These are phyloP conservation scores for Russula dissimulans DNA, from an alignment of 768 basidiomycete species.

Conservation along the genomic window DNA sequence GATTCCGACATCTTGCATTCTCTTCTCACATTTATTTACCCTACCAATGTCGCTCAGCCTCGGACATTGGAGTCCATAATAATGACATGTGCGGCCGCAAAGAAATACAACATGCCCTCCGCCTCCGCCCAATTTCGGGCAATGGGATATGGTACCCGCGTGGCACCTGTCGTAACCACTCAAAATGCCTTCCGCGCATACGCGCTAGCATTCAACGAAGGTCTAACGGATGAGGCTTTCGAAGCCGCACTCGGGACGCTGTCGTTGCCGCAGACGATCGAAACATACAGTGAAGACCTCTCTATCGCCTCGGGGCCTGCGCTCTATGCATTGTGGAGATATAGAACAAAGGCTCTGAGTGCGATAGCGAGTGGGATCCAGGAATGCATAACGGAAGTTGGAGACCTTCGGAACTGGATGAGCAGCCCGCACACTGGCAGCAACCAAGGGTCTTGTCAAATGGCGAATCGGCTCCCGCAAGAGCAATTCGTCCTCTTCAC, in stretches of 20 bases:
- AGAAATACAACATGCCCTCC: conserved; percentile 1
- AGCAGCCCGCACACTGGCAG: background rate
- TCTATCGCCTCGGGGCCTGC: background rate
- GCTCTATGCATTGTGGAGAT: background rate
- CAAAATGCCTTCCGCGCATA: conserved; percentile 2
- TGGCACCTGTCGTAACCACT: background rate
- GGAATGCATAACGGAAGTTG: background rate
- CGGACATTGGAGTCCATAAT: conserved; percentile 3
- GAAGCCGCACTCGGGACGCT: conserved; percentile 2
- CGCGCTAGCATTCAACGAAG: background rate
- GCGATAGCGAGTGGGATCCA: background rate
- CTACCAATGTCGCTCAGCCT: conserved; percentile 3
- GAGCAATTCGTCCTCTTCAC: background rate
- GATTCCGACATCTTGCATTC: conserved; percentile 7
- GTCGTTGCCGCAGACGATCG: background rate
- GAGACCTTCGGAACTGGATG: background rate
- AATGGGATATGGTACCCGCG: background rate
- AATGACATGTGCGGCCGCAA: background rate
- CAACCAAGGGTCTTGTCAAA: too few species aligned
- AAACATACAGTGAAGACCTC: background rate
- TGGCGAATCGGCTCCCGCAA: too few species aligned
- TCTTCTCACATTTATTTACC: conserved; percentile 11
- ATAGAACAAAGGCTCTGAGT: background rate
- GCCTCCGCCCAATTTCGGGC: background rate
- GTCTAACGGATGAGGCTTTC: background rate